Evolutionary conservation across 352 stramenopile genomes (phyloP).

Genomic region (Phytophthora megakarya): DNA sequence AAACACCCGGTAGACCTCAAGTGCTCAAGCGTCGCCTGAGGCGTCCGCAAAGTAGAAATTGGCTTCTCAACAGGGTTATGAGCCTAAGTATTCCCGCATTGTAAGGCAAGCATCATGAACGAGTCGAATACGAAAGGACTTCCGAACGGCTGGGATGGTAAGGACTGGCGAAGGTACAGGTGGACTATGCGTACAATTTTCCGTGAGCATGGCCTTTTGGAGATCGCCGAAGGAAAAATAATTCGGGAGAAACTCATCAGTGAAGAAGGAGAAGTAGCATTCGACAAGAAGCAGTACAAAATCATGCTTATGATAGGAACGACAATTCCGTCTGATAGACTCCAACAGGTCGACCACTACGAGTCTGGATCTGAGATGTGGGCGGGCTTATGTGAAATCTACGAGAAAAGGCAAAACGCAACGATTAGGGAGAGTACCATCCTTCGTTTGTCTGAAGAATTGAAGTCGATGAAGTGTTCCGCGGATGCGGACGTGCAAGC

Average conservation of each 20-base stretch:
- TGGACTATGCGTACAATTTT: constrained; percentile 4
- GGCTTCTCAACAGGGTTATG: constrained; percentile 11
- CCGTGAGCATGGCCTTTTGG: constrained; percentile 1
- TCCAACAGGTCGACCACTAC: not conserved
- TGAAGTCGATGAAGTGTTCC: not conserved
- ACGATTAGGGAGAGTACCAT: not conserved
- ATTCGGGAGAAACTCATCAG: not conserved
- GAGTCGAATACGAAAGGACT: not conserved
- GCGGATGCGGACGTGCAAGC: not conserved
- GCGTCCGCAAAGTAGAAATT: too few relatives aligned
- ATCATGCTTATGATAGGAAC: constrained; percentile 11
- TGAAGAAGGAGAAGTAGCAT: not conserved
- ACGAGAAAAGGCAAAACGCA: constrained; percentile 3
- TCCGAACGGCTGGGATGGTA: constrained; percentile 1
- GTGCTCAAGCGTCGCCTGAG: too few relatives aligned
- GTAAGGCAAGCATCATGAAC: not conserved
- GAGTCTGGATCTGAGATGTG: constrained; percentile 3
- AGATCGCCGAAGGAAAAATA: not conserved
- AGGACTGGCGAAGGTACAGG: constrained; percentile 6
- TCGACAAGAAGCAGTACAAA: constrained; percentile 9
- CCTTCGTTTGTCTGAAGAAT: not conserved
- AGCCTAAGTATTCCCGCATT: not conserved
- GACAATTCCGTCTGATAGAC: not conserved
- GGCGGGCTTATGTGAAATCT: constrained; percentile 2
- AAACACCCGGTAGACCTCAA: too few relatives aligned